Base-by-base conservation (phyloP, 2,329 filamentous ascomycete genomes). In the Beauveria scarabaeidicola region DNA sequence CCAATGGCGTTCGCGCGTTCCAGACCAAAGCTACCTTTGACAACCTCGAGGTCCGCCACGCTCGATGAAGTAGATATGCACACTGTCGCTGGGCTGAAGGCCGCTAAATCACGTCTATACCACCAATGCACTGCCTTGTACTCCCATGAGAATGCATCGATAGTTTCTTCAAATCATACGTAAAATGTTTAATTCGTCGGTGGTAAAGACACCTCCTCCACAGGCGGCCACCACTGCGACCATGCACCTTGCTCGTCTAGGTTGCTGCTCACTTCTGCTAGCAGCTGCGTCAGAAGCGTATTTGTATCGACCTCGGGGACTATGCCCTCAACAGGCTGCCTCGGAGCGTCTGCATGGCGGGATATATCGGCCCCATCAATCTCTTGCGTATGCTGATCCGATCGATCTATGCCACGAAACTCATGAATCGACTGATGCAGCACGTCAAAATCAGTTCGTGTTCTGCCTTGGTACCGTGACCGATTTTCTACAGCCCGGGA, bases 381-480 rank as follows among this genome's bases (percentile, higher is more conserved):
- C 56, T 71, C 68, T 50, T 69, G 63, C 10, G 64, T 63, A 7
- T 70, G 69, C 48, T 68, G 65, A n/a, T 70, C 69, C 1, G 69
- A 70, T 21, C 69, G 62, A 38, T 71, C 69, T 1, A 71, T 63
- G 7, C 66, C 64, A 3, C 69, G 66, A 43, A 70, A 71, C 46
- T 71, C 69, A 23, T 70, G 67, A 1, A 70, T 64, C 3, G 67
- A 70, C 38, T 69, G 69, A 41, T 70, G 69, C 1, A 72, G 60
- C 8, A 65, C 63, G 25, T 67, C 66, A 55, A 70, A 72, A 52
- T 71, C 68, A 19, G 64, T 64, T 3, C 69, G 63, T 2, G 65
- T 68, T 10, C 66, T 62, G 1, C 69, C 69, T 1, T 64, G 63
- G 36, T 70, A 70, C 1, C 63, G 60, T 2, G 57, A 52, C 2